A percentile compares a stretch with the other conserved stretches of the same genome.
These are phyloP conservation scores for Rhodosporidiobolus sp. DNA, from an alignment of 768 basidiomycete species.

Conservation along the genomic window DNA sequence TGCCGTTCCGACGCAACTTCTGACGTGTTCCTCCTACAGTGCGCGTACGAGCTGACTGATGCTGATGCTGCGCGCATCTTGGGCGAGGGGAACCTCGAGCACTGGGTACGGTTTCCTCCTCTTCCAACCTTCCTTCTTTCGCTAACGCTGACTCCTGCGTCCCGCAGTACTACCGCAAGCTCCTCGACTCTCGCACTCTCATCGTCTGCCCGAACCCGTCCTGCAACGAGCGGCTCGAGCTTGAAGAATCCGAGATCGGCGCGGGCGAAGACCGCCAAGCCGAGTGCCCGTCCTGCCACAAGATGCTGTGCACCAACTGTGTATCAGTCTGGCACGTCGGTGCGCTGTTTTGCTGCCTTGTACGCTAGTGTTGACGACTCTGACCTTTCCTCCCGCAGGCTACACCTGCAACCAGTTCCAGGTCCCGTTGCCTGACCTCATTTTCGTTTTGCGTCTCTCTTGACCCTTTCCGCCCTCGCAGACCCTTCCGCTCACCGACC, in stretches of 20 bases:
- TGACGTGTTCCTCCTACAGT: neutral
- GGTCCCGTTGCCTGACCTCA: constrained; percentile 1
- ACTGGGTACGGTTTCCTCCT: constrained; percentile 2
- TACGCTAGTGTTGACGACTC: neutral
- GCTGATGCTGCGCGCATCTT: neutral
- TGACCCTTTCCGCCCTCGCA: neutral
- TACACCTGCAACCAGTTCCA: constrained; percentile 16
- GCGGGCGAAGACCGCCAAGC: neutral
- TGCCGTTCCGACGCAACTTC: too few species aligned
- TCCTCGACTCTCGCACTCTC: neutral
- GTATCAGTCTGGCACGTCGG: neutral
- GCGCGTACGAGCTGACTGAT: constrained; percentile 5
- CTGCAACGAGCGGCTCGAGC: neutral
- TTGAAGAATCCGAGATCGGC: neutral
- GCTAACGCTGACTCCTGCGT: too few species aligned
- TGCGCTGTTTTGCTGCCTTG: neutral
- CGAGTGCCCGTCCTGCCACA: neutral
- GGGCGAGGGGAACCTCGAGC: neutral
- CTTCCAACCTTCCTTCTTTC: neutral
- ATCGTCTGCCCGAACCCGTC: constrained; percentile 9
- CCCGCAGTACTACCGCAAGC: constrained; percentile 15
- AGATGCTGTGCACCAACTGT: neutral
- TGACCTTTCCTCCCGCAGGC: neutral
- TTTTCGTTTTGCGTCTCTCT: neutral
- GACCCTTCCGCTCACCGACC: constrained; percentile 2